These are phyloP conservation scores for Alternaria triticimaculans DNA, from an alignment of 2,329 filamentous ascomycete species.

Conservation along the genomic window DNA sequence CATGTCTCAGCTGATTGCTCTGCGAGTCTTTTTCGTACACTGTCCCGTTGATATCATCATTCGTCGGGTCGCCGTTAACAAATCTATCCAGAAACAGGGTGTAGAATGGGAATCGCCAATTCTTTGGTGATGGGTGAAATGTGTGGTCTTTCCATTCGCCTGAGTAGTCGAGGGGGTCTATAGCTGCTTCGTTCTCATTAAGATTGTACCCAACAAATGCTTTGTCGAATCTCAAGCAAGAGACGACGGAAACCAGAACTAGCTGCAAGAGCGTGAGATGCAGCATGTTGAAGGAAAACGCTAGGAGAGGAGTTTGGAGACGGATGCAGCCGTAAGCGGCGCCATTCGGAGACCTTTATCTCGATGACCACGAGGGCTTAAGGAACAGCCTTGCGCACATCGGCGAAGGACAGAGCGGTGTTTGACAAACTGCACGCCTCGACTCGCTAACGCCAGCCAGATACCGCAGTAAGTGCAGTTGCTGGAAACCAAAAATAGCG, in stretches of 20 bases:
- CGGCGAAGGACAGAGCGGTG: neutral
- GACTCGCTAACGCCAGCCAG: neutral
- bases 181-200: conserved; percentile 65
- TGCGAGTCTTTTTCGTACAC: conserved; percentile 66
- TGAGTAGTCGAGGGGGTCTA: conserved; percentile 63
- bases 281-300: neutral
- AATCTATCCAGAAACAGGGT: conserved; percentile 69
- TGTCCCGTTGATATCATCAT: conserved; percentile 68
- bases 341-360: neutral
- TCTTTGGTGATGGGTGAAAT: conserved; percentile 63
- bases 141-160: conserved; percentile 62
- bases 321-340: neutral
- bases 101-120: conserved; percentile 72
- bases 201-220: conserved; percentile 63
- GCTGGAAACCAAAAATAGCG: conserved; percentile 19
- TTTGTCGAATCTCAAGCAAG: conserved; percentile 42
- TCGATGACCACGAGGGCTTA: neutral
- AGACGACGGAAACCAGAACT: neutral
- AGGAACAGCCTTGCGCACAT: neutral
- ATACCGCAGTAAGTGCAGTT: neutral
- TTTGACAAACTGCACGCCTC: neutral
- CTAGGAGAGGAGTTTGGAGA: neutral
- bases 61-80: conserved; percentile 69
- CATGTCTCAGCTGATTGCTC: conserved; percentile 62
- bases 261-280: neutral